phyloP scores from a whole-genome alignment of 164 flowering plant species.

The Vitis rupestris region DNA sequence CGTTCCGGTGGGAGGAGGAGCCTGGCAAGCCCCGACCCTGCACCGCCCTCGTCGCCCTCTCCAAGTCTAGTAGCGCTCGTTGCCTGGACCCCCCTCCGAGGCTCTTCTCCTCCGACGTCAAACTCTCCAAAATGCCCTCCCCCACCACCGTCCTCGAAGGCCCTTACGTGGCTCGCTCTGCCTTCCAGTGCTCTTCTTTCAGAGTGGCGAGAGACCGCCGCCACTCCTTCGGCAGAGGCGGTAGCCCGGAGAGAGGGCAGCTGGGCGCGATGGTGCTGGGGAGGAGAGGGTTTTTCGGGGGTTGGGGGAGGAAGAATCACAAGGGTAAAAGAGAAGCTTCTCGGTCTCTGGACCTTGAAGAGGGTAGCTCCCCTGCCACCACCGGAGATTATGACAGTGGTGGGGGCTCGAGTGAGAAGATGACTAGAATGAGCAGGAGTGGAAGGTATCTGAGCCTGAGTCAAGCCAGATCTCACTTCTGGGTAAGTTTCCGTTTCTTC shows the following conservation, averaged over 20 bases:
- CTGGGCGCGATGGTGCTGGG: conserved; percentile 18
- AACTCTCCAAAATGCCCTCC: conserved; percentile 32
- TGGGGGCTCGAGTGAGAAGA: conserved; percentile 11
- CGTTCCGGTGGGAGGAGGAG: conserved; percentile 62
- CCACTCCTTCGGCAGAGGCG: conserved; percentile 18
- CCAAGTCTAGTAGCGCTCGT: background rate
- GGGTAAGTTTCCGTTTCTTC: conserved; percentile 27
- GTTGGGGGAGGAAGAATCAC: conserved; percentile 18
- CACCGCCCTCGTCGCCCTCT: conserved; percentile 14
- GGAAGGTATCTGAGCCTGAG: conserved; percentile 28
- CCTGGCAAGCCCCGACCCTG: conserved; percentile 59
- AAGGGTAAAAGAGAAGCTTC: conserved; percentile 25
- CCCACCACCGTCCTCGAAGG: conserved; percentile 59
- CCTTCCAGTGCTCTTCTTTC: conserved; percentile 32
- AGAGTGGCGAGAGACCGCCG: conserved; percentile 21
- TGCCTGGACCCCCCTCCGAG: conserved; percentile 46
- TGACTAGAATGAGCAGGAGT: conserved; percentile 21
- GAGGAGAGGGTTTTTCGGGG: conserved; percentile 27
- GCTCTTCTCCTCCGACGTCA: conserved; percentile 8
- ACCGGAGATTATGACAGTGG: conserved; percentile 4
- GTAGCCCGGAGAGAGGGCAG: conserved; percentile 18
- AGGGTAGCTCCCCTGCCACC: background rate
- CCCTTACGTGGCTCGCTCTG: conserved; percentile 21
- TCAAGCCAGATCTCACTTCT: conserved; percentile 32
- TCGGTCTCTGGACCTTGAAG: conserved; percentile 11